Base-by-base conservation (phyloP, 352 stramenopile species). In the Phytophthora syringae region DNA sequence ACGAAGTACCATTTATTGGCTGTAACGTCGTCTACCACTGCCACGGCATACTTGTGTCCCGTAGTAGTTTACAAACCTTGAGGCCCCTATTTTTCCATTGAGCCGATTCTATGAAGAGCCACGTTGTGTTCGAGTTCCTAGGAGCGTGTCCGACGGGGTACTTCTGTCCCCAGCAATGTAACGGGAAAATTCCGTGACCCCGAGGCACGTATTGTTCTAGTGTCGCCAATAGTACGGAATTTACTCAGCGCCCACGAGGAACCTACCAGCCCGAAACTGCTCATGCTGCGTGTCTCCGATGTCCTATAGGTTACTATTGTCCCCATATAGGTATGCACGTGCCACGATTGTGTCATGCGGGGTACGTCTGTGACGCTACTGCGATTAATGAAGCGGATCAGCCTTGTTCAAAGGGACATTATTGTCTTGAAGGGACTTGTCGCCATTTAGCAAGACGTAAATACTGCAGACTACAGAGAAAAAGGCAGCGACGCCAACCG, bases 271-370 rank as follows among this genome's bases (percentile, higher is more conserved):
- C 95, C 3, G 53, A 84, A 20, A 69, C 73, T 5, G 73, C 67
- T 7, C 88, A 97, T 68, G 67, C 74, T 5, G 77, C 81, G 9
- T 99, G 97, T 75, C 67, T 98, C 9, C 76, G 89, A 7, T 99
- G 97, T 67, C 96, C 97, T 0, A 89, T 98, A 39, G 97, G 97
- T 0, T 99, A 98, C 63, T 77, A 97, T 28, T 99, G 97, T 64
- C 92, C 94, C 6, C 90, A 98, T 37, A 73, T 77, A 12, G 97
- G 97, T 5, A 90, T 99, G 77, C 83, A 94, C 52, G 89, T 98
- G 16, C 97, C 97, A 22, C 80, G 94, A 7, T 76, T 99, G 30
- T 99, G 97, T 72, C 96, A 96, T 2, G 89, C 94, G 1, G 94
- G 96, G 9, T 98, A 92, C 57, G 92, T 98, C 11, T 99, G 97